Conservation (phyloP, 2,329 filamentous ascomycete species). For the Fusarium subtropicale region DNA sequence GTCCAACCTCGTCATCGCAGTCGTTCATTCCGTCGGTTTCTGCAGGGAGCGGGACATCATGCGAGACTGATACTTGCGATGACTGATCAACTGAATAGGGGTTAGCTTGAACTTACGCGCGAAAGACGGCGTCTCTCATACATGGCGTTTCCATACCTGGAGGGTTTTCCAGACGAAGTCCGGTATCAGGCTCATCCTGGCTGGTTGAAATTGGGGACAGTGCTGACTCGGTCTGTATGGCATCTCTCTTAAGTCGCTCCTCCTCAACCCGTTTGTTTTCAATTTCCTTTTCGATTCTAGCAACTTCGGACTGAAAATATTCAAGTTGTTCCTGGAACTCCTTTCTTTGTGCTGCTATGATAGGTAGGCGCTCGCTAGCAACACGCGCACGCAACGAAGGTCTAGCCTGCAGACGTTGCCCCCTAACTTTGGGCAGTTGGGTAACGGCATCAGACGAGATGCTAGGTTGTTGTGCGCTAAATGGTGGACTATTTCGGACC, state of each 20-base stretch:
- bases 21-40: constrained; percentile 1
- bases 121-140: constrained; percentile 4
- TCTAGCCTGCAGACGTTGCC: constrained; percentile 9
- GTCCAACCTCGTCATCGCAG: constrained; percentile 4
- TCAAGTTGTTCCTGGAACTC: constrained; percentile 59
- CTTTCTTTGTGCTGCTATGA: constrained; percentile 52
- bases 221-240: constrained; percentile 29
- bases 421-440: constrained; percentile 34
- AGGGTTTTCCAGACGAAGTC: constrained; percentile 23
- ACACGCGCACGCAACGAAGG: constrained; percentile 49
- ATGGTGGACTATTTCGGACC: constrained; percentile 5
- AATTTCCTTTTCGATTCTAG: constrained; percentile 62
- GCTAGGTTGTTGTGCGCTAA: constrained; percentile 15
- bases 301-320: constrained; percentile 60
- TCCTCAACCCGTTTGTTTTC: constrained; percentile 53
- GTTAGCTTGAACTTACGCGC: constrained; percentile 26
- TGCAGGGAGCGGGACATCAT: not conserved
- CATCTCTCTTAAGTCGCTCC: constrained; percentile 50
- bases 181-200: constrained; percentile 23
- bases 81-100: constrained; percentile 21
- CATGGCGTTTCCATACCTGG: constrained; percentile 1
- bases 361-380: constrained; percentile 53
- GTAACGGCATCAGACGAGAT: constrained; percentile 9
- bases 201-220: not conserved
- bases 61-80: not conserved